Base-by-base conservation (phyloP, 495 filamentous ascomycete species). In the Pseudotulostoma volvatum region DNA sequence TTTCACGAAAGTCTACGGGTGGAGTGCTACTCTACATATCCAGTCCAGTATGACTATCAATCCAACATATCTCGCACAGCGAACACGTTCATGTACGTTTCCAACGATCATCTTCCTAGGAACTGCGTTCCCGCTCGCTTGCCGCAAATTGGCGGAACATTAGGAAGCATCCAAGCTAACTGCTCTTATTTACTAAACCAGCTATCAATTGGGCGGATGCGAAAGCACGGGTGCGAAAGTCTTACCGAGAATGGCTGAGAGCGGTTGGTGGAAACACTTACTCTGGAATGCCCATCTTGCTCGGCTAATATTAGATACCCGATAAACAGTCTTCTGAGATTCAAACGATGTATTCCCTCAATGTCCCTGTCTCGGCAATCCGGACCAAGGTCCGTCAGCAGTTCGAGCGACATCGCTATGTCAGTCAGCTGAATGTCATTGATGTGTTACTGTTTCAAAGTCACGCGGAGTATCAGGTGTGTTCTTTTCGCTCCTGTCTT, bases 311-410 rank as follows among this genome's bases (percentile, higher is more conserved):
- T 42, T 25, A 18, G 13, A 44, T 15, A 41, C 34, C 40, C 39
- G 18, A 30, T n/a, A n/a, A 47, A 40, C 54, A 97, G 90, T 86
- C 85, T 37, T 88, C 90, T 23, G 87, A 95, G 56, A 84, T 96
- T 52, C 88, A 94, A 56, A 77, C 75, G 40, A 93, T 93, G 82
- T 97, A 97, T 71, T 78, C 78, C 31, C 67, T 97, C 52, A 81
- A 79, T 55, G 73, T 88, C 50, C 87, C 90, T 38, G 77, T 94
- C 13, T 81, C 90, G 31, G 69, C 71, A 39, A 77, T 96, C 55
- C 84, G 90, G 41, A 88, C 87, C 33, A 93, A 88, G 68, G 78
- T 96, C 53, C 75, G 90, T 50, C 86, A 96, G 62, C 88, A 97
- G 55, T 97, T 97, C 60, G 90, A 97, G 65, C 73, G 85, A 60